A percentile compares a stretch with the other conserved stretches of the same genome.
Conservation (phyloP, 2,329 filamentous ascomycete species). For the Dothidotthia symphoricarpi region DNA sequence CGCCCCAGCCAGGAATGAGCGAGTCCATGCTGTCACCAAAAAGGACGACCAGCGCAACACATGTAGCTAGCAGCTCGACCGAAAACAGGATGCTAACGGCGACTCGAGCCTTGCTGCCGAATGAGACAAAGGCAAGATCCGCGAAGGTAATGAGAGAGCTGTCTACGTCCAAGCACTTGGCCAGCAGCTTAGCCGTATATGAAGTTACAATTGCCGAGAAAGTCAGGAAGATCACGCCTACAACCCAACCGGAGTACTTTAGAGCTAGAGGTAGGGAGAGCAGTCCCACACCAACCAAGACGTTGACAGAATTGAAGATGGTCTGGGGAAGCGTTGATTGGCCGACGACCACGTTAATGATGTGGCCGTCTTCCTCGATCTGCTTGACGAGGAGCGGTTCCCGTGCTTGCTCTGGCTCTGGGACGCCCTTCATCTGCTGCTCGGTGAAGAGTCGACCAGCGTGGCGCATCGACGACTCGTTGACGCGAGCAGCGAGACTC, state of each 20-base stretch:
- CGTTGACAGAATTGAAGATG: constrained; percentile 93
- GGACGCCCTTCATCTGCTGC: constrained; percentile 46
- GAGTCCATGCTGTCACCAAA: constrained; percentile 89
- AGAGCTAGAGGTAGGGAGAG: constrained; percentile 85
- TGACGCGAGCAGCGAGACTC: constrained; percentile 57
- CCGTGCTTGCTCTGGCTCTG: constrained; percentile 47
- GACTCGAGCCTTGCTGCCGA: constrained; percentile 76
- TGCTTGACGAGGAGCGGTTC: constrained; percentile 84
- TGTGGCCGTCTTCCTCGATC: constrained; percentile 78
- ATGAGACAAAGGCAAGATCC: constrained; percentile 87
- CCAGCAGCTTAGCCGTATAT: constrained; percentile 82
- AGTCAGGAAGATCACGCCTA: constrained; percentile 72
- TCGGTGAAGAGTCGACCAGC: constrained; percentile 53
- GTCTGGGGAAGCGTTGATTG: constrained; percentile 96
- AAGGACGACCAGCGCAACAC: constrained; percentile 85
- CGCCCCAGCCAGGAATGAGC: constrained; percentile 68
- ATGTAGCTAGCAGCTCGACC: constrained; percentile 81
- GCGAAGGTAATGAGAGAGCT: constrained; percentile 87
- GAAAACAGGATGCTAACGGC: constrained; percentile 84
- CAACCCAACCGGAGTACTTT: constrained; percentile 83
- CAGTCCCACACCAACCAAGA: constrained; percentile 85
- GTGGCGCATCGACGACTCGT: constrained; percentile 57
- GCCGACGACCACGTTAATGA: constrained; percentile 80
- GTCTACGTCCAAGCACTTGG: constrained; percentile 86
- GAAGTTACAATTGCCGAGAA: constrained; percentile 73